Conservation (phyloP, 164 flowering plant species). For the Magnolia officinalis region DNA sequence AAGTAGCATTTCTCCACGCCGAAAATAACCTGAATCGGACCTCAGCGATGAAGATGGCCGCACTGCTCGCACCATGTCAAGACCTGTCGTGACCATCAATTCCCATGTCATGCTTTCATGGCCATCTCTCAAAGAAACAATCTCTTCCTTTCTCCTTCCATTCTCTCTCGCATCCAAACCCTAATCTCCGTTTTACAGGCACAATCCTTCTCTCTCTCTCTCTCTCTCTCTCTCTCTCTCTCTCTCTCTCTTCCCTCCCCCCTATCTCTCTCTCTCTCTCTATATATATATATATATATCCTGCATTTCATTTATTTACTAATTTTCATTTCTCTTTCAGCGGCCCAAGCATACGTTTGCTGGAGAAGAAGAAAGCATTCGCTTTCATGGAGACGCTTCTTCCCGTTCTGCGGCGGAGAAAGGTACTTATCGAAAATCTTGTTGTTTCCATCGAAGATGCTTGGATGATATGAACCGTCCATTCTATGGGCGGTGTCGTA, state of each 20-base stretch:
- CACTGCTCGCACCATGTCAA: neutral
- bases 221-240: neutral
- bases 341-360: slow-evolving; percentile 23
- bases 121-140: slow-evolving; percentile 8
- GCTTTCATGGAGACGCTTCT: neutral
- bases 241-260: neutral
- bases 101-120: slow-evolving; percentile 8
- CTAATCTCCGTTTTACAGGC: slow-evolving; percentile 14
- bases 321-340: slow-evolving; percentile 7
- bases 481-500: neutral
- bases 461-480: neutral
- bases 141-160: slow-evolving; percentile 7
- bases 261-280: neutral
- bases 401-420: neutral
- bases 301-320: neutral
- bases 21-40: neutral
- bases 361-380: slow-evolving; percentile 9
- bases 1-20: too few relatives aligned
- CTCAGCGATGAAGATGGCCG: neutral
- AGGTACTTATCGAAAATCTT: neutral
- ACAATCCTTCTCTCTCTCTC: neutral
- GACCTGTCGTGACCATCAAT: neutral
- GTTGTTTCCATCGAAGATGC: too few relatives aligned
- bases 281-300: too few relatives aligned
- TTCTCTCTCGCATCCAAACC: slow-evolving; percentile 15